Conservation (phyloP, 768 basidiomycete species). For the Kwoniella mangroviensis region DNA sequence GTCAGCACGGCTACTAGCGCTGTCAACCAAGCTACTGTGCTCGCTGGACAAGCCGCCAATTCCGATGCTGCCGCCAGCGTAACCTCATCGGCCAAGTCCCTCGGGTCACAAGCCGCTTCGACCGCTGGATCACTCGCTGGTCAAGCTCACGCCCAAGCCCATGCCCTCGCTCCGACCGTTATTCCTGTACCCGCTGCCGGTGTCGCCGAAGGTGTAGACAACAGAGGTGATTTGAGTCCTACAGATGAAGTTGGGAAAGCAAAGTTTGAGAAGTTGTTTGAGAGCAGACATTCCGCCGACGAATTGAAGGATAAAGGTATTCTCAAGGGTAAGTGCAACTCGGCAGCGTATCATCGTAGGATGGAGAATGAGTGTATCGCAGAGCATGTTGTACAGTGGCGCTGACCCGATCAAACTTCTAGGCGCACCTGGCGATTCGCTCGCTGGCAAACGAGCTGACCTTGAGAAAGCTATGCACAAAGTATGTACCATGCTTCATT, state of each 20-base stretch:
- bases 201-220: conserved; percentile 38
- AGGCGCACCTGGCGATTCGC: conserved; percentile 69
- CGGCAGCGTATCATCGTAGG: no score
- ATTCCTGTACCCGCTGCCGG: conserved; percentile 45
- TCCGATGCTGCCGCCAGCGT: conserved; percentile 39
- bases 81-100: conserved; percentile 36
- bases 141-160: conserved; percentile 52
- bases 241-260: conserved; percentile 38
- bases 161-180: conserved; percentile 45
- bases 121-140: conserved; percentile 42
- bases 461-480: conserved; percentile 69
- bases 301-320: conserved; percentile 73
- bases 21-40: conserved; percentile 35
- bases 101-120: conserved; percentile 36
- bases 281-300: conserved; percentile 65
- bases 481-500: conserved; percentile 57
- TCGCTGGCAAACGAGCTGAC: conserved; percentile 67
- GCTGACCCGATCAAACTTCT: background rate
- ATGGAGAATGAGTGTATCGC: no score
- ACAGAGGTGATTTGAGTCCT: conserved; percentile 44
- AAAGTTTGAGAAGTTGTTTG: conserved; percentile 65
- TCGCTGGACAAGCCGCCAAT: conserved; percentile 48
- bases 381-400: no score
- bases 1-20: conserved; percentile 41
- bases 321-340: conserved; percentile 64